Evolutionary conservation across 1,284 basidiomycete species (phyloP).

Genomic region (Rhodotorula sp.): DNA sequence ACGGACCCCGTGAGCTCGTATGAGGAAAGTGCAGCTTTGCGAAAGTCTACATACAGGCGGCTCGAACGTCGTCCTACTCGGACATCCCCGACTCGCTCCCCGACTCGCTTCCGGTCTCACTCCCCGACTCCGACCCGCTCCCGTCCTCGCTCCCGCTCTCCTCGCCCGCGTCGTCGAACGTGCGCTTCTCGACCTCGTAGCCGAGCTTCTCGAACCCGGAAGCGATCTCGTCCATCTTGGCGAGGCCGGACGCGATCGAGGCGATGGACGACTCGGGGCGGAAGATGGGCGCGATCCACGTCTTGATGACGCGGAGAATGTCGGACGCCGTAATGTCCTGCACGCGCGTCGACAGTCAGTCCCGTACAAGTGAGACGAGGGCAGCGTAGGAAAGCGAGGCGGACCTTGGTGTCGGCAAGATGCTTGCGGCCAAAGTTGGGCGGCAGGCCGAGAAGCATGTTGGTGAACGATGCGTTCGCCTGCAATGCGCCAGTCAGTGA

Average conservation of each 20-base stretch:
- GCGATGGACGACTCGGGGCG: constrained; percentile 73
- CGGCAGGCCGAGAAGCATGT: constrained; percentile 76
- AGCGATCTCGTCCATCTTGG: constrained; percentile 73
- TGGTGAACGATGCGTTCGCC: constrained; percentile 77
- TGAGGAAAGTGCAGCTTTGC: too few relatives aligned
- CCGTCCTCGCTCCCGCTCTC: constrained; percentile 3
- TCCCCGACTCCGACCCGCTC: constrained; percentile 13
- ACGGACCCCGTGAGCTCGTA: too few relatives aligned
- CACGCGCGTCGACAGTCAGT: background rate
- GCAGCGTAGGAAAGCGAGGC: background rate
- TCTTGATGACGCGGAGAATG: constrained; percentile 67
- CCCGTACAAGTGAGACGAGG: too few relatives aligned
- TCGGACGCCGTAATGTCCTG: constrained; percentile 74
- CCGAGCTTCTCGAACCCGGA: constrained; percentile 67
- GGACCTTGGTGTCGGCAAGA: constrained; percentile 65
- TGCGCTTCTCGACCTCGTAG: constrained; percentile 73
- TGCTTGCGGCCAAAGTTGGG: constrained; percentile 72
- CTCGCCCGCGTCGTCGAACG: constrained; percentile 65
- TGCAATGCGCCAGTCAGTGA: constrained; percentile 46
- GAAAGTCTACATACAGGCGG: too few relatives aligned
- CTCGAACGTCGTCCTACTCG: too few relatives aligned
- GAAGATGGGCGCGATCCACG: constrained; percentile 86
- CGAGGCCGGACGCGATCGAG: constrained; percentile 77
- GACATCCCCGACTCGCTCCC: constrained; percentile 33
- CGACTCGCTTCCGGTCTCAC: constrained; percentile 50